phyloP scores from a whole-genome alignment of 2,329 filamentous ascomycete species.

The Trichoderma brevicompactum region DNA sequence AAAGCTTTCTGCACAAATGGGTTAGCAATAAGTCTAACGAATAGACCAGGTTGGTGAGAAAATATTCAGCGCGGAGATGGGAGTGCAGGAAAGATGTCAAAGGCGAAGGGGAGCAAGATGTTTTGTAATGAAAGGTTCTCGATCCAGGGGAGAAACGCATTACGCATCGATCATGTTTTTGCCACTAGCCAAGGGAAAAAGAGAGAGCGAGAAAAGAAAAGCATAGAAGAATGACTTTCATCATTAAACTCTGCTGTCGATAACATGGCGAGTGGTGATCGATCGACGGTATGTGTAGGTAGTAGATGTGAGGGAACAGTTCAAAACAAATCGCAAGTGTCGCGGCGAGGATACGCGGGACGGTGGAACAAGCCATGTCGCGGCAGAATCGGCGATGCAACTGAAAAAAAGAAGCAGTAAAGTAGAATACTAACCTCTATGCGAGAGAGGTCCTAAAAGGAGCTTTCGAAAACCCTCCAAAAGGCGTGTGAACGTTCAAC shows the following conservation, averaged over 20 bases:
- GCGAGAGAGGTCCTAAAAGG: constrained; percentile 21
- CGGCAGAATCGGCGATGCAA: background rate
- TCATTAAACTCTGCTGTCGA: background rate
- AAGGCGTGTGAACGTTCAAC: constrained; percentile 24
- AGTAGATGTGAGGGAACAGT: background rate
- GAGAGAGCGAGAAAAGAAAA: background rate
- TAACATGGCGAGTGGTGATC: background rate
- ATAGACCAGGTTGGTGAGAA: background rate
- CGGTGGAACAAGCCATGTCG: background rate
- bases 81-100: background rate
- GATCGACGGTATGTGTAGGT: background rate
- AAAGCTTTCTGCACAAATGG: constrained; percentile 9
- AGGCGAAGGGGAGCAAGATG: background rate
- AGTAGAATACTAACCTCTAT: constrained; percentile 27
- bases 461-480: constrained; percentile 23
- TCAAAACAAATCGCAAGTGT: constrained; percentile 7
- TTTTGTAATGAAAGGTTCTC: background rate
- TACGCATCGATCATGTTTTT: background rate
- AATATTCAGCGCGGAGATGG: background rate
- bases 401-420: background rate
- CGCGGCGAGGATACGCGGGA: constrained; percentile 9
- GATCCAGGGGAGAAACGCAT: background rate
- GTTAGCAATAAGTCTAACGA: background rate
- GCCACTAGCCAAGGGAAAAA: constrained; percentile 1
- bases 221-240: background rate